phyloP scores from a whole-genome alignment of 345 rosid genomes.

The Dipteronia sinensis region DNA sequence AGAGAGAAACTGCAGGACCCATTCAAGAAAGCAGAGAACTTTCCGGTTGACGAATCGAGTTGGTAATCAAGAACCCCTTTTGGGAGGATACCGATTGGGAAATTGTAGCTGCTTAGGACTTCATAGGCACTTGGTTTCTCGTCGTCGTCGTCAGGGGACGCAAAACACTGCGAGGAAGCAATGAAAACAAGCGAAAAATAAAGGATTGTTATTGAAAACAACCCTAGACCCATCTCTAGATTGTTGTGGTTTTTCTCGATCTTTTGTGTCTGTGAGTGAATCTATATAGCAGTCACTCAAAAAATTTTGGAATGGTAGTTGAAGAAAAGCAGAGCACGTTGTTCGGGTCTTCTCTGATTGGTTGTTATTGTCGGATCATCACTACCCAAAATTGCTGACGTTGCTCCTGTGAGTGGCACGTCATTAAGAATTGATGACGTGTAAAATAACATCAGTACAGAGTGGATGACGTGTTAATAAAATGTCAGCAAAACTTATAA shows the following conservation, averaged over 20 bases:
- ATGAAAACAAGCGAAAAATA: conserved; percentile 13
- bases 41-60: conserved; percentile 47
- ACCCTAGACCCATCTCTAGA: conserved; percentile 22
- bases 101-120: conserved; percentile 38
- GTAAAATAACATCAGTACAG: no score
- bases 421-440: no score
- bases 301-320: no score
- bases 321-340: no score
- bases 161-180: conserved; percentile 10
- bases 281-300: no score
- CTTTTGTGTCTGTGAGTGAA: no score
- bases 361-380: no score
- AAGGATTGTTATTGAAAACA: neutral
- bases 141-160: neutral
- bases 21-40: conserved; percentile 54
- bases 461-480: no score
- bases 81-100: conserved; percentile 64
- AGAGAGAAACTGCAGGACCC: conserved; percentile 60
- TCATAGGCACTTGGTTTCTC: conserved; percentile 51
- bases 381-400: no score
- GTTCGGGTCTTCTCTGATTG: no score
- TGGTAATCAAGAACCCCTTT: conserved; percentile 53
- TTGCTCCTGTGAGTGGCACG: no score
- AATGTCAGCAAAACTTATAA: no score
- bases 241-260: neutral